Evolutionary conservation across 2,329 filamentous ascomycete genomes (phyloP), one percentile per base, ranked within the genome.

Genomic region (Trichoderma afroharzianum): DNA sequence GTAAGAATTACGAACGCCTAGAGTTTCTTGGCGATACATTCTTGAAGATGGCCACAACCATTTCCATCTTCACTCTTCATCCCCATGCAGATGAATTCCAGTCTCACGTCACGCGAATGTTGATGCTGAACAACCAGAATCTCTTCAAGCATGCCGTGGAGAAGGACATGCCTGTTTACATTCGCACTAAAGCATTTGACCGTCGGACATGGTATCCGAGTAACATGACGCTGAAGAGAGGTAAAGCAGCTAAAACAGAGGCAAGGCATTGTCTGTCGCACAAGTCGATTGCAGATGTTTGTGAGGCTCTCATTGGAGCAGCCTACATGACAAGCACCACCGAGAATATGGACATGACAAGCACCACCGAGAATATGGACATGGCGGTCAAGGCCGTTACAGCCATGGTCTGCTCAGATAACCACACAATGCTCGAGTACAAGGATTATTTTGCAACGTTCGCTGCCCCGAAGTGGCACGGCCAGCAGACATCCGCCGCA

Each of bases 21-120:
- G 96, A 99, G 77, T 97, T 98, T 72, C 86, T 98, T 2, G 96
- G 96, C 0, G 96, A 99, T 79, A 93, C 92, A 39, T 97, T 98
- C 77, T 85, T 99, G 72, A 99, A 99, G 81, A 95, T 98, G 91
- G 93, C 93, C 12, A 98, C 95, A 0, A 95, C 95, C 0, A 94
- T 99, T 68, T 91, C 94, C 0, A 85, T 97, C 0, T 98, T 92
- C 78, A 91, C 92, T 1, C 86, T 90, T 32, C 90, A 92, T 24
- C 93, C 94, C 0, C 88, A 92, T 62, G 89, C 92, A 73, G 90
- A 94, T 74, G 96, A 99, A 78, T 97, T 91, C 63, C 90, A 93
- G 70, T 96, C 93, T 76, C 96, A 99, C 77, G 93, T 97, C 8
- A 91, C 94, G 75, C 91, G 96, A 18, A 98, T 98, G 95, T 79